phyloP scores from a whole-genome alignment of 345 rosid species.

The Murraya koenigii region DNA sequence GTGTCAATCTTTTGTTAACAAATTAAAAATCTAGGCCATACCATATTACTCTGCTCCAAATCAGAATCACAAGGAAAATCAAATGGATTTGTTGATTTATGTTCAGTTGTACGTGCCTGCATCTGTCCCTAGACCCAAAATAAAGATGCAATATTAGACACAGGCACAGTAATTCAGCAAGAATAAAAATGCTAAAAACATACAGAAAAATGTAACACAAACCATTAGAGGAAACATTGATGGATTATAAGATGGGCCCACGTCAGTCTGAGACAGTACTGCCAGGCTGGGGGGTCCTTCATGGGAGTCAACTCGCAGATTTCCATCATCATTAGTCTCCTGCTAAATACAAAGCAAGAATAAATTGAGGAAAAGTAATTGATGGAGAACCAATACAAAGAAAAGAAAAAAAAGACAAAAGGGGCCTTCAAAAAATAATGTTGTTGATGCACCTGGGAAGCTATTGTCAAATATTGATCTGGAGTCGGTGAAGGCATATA shows the following conservation, averaged over 20 bases:
- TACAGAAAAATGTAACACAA: conserved; percentile 18
- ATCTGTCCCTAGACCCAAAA: conserved; percentile 44
- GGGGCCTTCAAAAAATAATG: not conserved
- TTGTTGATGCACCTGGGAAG: conserved; percentile 37
- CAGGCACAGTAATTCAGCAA: not conserved
- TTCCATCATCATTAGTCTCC: conserved; percentile 34
- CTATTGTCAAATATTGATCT: conserved; percentile 41
- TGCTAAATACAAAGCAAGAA: conserved; percentile 28
- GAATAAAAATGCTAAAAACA: not conserved
- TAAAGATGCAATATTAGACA: conserved; percentile 2
- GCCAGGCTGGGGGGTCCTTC: conserved; percentile 31
- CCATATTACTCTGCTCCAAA: conserved; percentile 58
- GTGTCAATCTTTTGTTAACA: not conserved
- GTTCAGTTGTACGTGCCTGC: conserved; percentile 32
- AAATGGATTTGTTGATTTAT: conserved; percentile 84
- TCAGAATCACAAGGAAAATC: conserved; percentile 80
- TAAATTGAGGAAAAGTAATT: conserved; percentile 12
- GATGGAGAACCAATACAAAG: not conserved
- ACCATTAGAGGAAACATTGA: conserved; percentile 36
- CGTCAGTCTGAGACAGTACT: conserved; percentile 26
- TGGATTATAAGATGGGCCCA: conserved; percentile 36
- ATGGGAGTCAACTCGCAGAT: conserved; percentile 26
- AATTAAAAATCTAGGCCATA: conserved; percentile 29
- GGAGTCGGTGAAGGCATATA: conserved; percentile 30
- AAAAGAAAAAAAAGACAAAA: not conserved